Conservation (phyloP, 2,329 filamentous ascomycete species). For the Fusarium coicis region DNA sequence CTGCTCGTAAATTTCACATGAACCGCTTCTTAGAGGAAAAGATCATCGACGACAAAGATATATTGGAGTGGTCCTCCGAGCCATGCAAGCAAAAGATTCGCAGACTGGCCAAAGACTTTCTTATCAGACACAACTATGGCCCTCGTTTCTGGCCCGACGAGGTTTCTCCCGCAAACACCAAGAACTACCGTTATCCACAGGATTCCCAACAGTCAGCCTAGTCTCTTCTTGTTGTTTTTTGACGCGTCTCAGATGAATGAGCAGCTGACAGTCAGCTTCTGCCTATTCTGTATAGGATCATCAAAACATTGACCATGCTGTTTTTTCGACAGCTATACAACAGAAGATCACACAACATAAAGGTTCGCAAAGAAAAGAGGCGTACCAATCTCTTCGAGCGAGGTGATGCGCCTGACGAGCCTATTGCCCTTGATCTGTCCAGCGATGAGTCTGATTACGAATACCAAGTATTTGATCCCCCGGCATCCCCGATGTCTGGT, state of each 20-base stretch:
- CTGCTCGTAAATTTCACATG: background rate
- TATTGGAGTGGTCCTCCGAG: background rate
- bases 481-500: background rate
- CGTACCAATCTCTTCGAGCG: background rate
- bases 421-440: background rate
- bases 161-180: background rate
- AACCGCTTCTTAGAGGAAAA: background rate
- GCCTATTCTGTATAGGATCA: background rate
- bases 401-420: background rate
- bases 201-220: background rate
- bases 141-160: conserved; percentile 16
- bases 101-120: conserved; percentile 10
- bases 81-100: background rate
- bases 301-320: background rate
- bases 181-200: background rate
- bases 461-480: background rate
- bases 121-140: background rate
- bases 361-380: background rate
- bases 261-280: background rate
- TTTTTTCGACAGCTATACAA: background rate
- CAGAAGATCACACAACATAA: background rate
- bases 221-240: background rate
- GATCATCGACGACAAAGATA: background rate
- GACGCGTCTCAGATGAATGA: background rate
- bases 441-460: background rate